Evolutionary conservation across 768 basidiomycete genomes (phyloP), one percentile per base, ranked within the genome.

Genomic region (Heimioporus sp.): DNA sequence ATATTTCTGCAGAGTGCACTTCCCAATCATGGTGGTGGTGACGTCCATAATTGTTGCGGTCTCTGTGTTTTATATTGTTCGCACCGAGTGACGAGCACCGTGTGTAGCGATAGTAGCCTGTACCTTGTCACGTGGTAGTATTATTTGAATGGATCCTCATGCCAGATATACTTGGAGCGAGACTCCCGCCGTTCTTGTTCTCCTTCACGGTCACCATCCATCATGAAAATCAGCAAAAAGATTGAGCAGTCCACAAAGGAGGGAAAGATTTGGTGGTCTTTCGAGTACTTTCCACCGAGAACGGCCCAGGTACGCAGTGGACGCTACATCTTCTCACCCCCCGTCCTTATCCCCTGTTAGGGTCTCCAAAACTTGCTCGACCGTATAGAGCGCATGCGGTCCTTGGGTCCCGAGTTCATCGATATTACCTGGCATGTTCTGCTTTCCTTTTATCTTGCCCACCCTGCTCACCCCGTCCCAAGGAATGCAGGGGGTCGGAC

Each of bases 311-410:
- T 92, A 55, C 52, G 70, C 63, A 7, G 24, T 6, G 24, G 24
- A 28, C 24, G 36, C 50, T 35, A 30, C 17, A 44, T 52, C 13
- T 5, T 42, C 35, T 16, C 30, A 49, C 53, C 37, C 21, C 58
- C 38, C 10, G 2, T 4, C n/a, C 49, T 49, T 21, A 10, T 21
- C 17, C 17, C 42, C 34, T 30, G 13, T 35, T 37, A 56, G 58
- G 61, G 68, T 48, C 66, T 97, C 43, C 92, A 96, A 86, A 99
- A 99, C 70, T 77, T 99, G 32, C 80, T 97, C 54, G 95, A 98
- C 72, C 94, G 97, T 63, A 98, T 99, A 73, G 96, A 98, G 71
- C 91, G 95, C 57, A 98, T 99, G 97, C 81, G 93, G 48, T 82
- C 82, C 9, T 74, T 97, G 34, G 96, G 97, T 2, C 97, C 97